A percentile compares a stretch with the other conserved stretches of the same genome.
These are phyloP conservation scores for Panellus pusillus DNA, from an alignment of 768 basidiomycete genomes.

Conservation along the genomic window DNA sequence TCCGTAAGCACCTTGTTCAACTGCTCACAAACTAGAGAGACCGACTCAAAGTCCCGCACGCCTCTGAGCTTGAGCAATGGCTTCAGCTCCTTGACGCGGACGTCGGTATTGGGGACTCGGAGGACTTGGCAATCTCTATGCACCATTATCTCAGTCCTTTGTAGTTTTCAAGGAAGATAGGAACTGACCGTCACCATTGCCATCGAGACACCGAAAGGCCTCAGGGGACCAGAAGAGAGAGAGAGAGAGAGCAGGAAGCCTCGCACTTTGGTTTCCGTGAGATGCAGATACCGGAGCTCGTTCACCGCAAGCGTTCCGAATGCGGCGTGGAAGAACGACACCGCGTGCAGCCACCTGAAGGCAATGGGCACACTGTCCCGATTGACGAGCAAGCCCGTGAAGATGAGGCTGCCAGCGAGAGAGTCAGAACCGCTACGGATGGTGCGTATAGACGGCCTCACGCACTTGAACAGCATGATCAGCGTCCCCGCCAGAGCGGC, in stretches of 20 bases:
- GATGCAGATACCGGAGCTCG: constrained; percentile 88
- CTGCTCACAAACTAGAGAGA: constrained; percentile 89
- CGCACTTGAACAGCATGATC: constrained; percentile 98
- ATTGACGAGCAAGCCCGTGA: constrained; percentile 95
- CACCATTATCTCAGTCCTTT: not conserved
- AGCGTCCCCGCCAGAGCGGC: constrained; percentile 94
- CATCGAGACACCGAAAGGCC: constrained; percentile 71
- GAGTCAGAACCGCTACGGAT: not conserved
- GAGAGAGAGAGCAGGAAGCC: constrained; percentile 22
- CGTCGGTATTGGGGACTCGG: constrained; percentile 65
- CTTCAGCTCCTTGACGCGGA: constrained; percentile 72
- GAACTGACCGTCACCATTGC: constrained; percentile 66
- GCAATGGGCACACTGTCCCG: constrained; percentile 74
- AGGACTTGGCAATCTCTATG: constrained; percentile 73
- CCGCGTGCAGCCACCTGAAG: constrained; percentile 83
- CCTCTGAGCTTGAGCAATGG: constrained; percentile 85
- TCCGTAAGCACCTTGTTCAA: constrained; percentile 67
- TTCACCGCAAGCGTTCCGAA: constrained; percentile 98
- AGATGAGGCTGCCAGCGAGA: constrained; percentile 68
- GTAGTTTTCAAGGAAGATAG: not conserved
- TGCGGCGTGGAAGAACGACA: constrained; percentile 98
- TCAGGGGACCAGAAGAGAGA: too few relatives aligned
- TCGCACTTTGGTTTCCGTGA: constrained; percentile 90
- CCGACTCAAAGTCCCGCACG: constrained; percentile 88
- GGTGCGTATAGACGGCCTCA: constrained; percentile 14